These are phyloP conservation scores for Termitomyces sp. DNA, from an alignment of 768 basidiomycete species.

Conservation along the genomic window DNA sequence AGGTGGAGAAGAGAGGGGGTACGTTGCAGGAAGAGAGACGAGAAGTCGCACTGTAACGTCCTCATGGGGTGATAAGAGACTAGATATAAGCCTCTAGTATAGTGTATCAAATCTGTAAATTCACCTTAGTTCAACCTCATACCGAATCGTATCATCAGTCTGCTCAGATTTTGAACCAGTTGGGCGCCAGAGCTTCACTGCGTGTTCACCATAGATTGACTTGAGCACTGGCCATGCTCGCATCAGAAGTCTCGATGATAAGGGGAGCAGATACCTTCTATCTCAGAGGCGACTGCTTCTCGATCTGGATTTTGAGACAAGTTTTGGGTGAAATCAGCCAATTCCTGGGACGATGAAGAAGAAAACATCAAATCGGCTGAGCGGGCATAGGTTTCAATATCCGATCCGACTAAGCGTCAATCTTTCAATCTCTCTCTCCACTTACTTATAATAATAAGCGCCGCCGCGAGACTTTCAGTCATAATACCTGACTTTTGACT, in stretches of 20 bases:
- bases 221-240: conserved; percentile 48
- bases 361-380: conserved; percentile 6
- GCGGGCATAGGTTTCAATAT: background rate
- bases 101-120: conserved; percentile 17
- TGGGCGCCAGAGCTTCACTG: conserved; percentile 55
- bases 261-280: conserved; percentile 32
- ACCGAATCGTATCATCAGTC: conserved; percentile 44
- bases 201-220: conserved; percentile 74
- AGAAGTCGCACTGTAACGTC: conserved; percentile 46
- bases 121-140: conserved; percentile 62
- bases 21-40: conserved; percentile 52
- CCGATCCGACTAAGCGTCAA: background rate
- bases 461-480: background rate
- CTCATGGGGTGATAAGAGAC: conserved; percentile 50
- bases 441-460: no score
- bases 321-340: conserved; percentile 27
- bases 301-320: conserved; percentile 30
- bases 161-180: conserved; percentile 13
- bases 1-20: conserved; percentile 66
- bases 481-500: background rate
- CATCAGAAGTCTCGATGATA: background rate
- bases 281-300: conserved; percentile 39
- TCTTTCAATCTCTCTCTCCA: no score
- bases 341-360: conserved; percentile 24
- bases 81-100: conserved; percentile 25